These are phyloP conservation scores for Amborella trichopoda DNA, from an alignment of 164 flowering plant genomes.

Conservation along the genomic window DNA sequence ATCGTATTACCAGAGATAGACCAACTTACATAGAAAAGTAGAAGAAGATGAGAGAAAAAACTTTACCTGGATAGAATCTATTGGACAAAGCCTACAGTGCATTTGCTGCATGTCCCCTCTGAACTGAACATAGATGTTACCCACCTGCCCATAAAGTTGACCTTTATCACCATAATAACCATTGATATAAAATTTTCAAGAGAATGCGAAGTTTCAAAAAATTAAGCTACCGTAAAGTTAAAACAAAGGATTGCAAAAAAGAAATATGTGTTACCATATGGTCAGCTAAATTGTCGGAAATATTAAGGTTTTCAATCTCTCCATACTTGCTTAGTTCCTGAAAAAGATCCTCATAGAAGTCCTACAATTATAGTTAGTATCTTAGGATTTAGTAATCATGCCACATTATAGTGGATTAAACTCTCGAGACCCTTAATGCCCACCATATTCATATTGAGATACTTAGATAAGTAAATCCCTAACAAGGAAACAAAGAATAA, in stretches of 20 bases:
- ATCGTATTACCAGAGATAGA: not conserved
- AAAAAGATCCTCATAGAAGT: slow-evolving; percentile 77
- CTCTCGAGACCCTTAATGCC: too few species aligned
- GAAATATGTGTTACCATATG: slow-evolving; percentile 57
- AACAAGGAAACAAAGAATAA: not conserved
- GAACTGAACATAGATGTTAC: slow-evolving; percentile 74
- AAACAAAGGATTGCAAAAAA: not conserved
- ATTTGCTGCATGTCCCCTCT: slow-evolving; percentile 67
- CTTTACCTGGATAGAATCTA: slow-evolving; percentile 60
- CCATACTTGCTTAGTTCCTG: slow-evolving; percentile 89
- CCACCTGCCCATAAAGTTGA: slow-evolving; percentile 37
- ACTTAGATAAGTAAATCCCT: too few species aligned
- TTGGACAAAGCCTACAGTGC: slow-evolving; percentile 48
- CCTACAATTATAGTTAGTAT: slow-evolving; percentile 24
- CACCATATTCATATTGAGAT: not conserved
- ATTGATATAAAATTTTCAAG: not conserved
- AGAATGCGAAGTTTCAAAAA: too few species aligned
- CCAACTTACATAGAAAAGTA: not conserved
- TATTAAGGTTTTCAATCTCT: slow-evolving; percentile 64
- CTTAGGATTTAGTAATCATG: too few species aligned
- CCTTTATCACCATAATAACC: too few species aligned
- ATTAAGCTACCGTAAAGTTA: too few species aligned
- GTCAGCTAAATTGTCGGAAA: slow-evolving; percentile 86
- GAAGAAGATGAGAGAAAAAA: not conserved
- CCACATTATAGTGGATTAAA: too few species aligned